Evolutionary conservation across 2,329 filamentous ascomycete genomes (phyloP), one percentile per base, ranked within the genome.

Genomic region (Hymenoscyphus occultus): DNA sequence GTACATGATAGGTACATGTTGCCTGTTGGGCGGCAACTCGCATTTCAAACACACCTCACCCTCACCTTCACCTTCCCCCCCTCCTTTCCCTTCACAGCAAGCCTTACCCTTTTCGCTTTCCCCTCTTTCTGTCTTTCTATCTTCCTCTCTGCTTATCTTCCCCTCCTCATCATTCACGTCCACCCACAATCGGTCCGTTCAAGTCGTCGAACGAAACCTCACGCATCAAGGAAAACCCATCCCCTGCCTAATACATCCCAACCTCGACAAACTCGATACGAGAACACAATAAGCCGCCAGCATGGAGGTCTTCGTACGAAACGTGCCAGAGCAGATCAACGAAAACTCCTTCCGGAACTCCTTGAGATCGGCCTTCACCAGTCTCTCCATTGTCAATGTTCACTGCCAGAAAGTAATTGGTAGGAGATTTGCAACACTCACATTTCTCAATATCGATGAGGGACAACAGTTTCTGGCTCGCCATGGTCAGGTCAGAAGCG

Each of bases 381-480:
- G 22, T 0, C 76, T 81, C 7, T 73, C 73, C 1, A 80, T 84
- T 63, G 61, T 74, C 3, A 72, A 75, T 39, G 83, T 77, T 67
- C 74, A 81, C 57, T 79, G 79, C 57, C 75, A 79, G 39, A 84
- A 84, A 67, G 71, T 76, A 3, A 71, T 66, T 14, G 73, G 71
- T 40, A 81, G 79, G 63, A 66, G 68, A 5, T 77, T 76, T 67
- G 84, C 79, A 0, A 77, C 74, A 13, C 67, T 86, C 51, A 83
- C 82, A 0, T 77, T 86, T 28, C 76, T 81, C 1, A 74, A 78
- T 62, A 28, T 59, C 1, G 60, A 68, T 1, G 78, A 80, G 22
- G 82, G 76, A 0, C 65, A 76, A n/a, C 68, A 56, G 1, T 85
- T 86, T 69, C 72, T 85, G 5, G 76, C 3, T 67, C 31, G 60